Conservation (phyloP, 2,329 filamentous ascomycete species). For the Penicillium sp. region DNA sequence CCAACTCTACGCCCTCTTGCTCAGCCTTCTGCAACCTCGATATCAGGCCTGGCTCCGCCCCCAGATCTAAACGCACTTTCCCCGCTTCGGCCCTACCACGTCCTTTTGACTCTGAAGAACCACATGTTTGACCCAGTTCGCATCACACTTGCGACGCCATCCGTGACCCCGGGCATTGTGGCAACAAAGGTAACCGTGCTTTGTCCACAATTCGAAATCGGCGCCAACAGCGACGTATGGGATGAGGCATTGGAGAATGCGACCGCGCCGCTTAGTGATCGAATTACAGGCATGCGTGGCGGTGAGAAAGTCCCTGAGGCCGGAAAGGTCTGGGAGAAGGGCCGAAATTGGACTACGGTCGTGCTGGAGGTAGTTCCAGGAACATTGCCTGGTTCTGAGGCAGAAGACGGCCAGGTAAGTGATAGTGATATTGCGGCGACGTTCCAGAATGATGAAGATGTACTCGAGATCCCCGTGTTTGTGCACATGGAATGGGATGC, state of each 20-base stretch:
- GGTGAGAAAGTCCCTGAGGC: slow-evolving; percentile 69
- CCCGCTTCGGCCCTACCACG: slow-evolving; percentile 66
- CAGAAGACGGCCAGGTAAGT: slow-evolving; percentile 35
- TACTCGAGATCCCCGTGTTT: slow-evolving; percentile 91
- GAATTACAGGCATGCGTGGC: slow-evolving; percentile 45
- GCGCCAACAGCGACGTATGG: slow-evolving; percentile 90
- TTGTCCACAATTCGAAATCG: slow-evolving; percentile 91
- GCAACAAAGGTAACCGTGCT: slow-evolving; percentile 83
- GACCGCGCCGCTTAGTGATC: slow-evolving; percentile 45
- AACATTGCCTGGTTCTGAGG: slow-evolving; percentile 40
- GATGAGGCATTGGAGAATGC: slow-evolving; percentile 76
- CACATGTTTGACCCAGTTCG: slow-evolving; percentile 90
- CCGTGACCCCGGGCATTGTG: slow-evolving; percentile 75
- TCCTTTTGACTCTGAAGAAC: slow-evolving; percentile 87
- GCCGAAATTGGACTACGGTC: slow-evolving; percentile 92
- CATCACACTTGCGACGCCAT: slow-evolving; percentile 83
- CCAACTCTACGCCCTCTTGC: slow-evolving; percentile 67
- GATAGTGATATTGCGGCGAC: slow-evolving; percentile 34
- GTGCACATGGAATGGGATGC: slow-evolving; percentile 89
- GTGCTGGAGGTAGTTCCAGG: slow-evolving; percentile 84
- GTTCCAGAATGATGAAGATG: slow-evolving; percentile 59
- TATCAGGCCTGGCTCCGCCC: slow-evolving; percentile 26
- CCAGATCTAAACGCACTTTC: slow-evolving; percentile 53
- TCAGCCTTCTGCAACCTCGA: slow-evolving; percentile 39
- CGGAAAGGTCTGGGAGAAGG: slow-evolving; percentile 94